Evolutionary conservation across 225 moss, liverwort and hornwort species (phyloP).

Genomic region (Asterella californica): DNA sequence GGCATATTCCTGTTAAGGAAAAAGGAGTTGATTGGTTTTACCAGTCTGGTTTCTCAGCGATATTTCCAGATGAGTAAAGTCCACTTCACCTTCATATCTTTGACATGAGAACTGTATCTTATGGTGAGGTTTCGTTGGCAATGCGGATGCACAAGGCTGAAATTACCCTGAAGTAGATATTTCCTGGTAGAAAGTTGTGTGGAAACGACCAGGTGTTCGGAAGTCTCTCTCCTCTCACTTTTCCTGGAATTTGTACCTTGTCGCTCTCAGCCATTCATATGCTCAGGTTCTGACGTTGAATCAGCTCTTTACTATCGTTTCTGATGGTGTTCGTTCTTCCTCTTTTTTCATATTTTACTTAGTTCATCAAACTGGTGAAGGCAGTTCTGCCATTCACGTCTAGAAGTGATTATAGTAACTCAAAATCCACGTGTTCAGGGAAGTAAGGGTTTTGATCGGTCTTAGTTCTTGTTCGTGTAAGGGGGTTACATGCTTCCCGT

Average conservation of each 20-base stretch:
- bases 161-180: not conserved
- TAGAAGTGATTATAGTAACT: not conserved
- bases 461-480: conserved; percentile 16
- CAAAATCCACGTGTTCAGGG: not conserved
- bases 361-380: not conserved
- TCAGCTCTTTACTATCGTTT: not conserved
- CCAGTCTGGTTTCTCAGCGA: conserved; percentile 68
- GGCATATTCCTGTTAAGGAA: conserved; percentile 92
- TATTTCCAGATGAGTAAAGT: conserved; percentile 65
- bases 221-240: not conserved
- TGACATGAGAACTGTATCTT: not conserved
- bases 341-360: not conserved
- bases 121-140: not conserved
- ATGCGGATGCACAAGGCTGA: too few relatives aligned
- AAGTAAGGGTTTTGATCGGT: not conserved
- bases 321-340: not conserved
- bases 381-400: not conserved
- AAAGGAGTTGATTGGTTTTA: conserved; percentile 95
- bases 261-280: too few relatives aligned
- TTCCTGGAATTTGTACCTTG: not conserved
- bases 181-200: not conserved
- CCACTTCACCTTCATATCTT: not conserved
- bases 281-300: too few relatives aligned
- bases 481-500: conserved; percentile 40
- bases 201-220: not conserved